Evolutionary conservation across 305 asterid genomes (phyloP).

Genomic region (Solanum hybrid): DNA sequence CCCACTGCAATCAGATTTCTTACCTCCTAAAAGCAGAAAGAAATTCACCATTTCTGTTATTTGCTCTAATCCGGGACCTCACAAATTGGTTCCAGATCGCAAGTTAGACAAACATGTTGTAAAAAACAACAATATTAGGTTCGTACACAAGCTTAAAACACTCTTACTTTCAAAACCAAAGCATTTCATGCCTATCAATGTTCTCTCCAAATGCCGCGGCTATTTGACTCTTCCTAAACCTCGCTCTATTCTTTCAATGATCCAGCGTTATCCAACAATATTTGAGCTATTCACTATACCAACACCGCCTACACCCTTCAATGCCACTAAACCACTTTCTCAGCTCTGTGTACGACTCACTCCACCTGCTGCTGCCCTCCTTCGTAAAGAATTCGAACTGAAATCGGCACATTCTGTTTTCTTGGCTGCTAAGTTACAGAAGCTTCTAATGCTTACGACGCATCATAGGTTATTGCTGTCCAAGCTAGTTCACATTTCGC

Average conservation of each 20-base stretch:
- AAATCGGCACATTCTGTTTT: conserved; percentile 40
- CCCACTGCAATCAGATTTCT: conserved; percentile 1
- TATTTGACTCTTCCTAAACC: conserved; percentile 59
- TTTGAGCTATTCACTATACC: conserved; percentile 76
- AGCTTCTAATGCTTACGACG: conserved; percentile 78
- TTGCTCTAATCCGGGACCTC: conserved; percentile 46
- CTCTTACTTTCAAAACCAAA: conserved; percentile 83
- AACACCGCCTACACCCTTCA: conserved; percentile 43
- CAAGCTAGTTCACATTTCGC: conserved; percentile 71
- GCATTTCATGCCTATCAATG: conserved; percentile 61
- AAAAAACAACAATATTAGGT: conserved; percentile 66
- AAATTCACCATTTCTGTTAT: conserved; percentile 15
- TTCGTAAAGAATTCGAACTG: conserved; percentile 41
- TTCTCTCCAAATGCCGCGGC: conserved; percentile 62
- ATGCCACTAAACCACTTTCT: conserved; percentile 52
- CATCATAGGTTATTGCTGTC: conserved; percentile 62
- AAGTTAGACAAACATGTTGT: conserved; percentile 65
- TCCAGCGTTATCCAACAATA: conserved; percentile 74
- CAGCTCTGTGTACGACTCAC: conserved; percentile 89
- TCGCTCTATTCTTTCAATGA: conserved; percentile 54
- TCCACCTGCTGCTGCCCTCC: conserved; percentile 65
- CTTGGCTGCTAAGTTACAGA: conserved; percentile 62
- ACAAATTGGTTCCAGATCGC: conserved; percentile 66
- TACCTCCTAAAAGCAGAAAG: conserved; percentile 5
- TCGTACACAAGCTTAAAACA: conserved; percentile 72